These are phyloP conservation scores for Naematelia encephala DNA, from an alignment of 768 basidiomycete genomes.

Conservation along the genomic window DNA sequence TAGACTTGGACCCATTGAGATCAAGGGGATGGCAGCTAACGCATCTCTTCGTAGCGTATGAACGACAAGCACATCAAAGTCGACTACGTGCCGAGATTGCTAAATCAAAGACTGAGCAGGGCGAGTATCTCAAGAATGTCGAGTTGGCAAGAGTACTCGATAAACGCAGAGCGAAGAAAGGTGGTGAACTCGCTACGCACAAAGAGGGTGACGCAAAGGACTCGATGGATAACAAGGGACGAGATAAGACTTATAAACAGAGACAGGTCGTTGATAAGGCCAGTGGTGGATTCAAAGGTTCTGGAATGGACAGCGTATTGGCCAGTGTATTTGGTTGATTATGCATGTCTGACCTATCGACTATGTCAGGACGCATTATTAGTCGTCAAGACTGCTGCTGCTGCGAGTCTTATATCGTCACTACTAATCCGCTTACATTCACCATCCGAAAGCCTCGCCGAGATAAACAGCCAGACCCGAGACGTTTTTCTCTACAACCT, in stretches of 20 bases:
- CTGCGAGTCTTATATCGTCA: too few relatives aligned
- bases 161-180: constrained; percentile 48
- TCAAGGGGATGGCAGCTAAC: too few relatives aligned
- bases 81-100: constrained; percentile 87
- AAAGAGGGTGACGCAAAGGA: background rate
- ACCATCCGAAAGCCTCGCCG: constrained; percentile 38
- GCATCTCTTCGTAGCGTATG: constrained; percentile 65
- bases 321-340: constrained; percentile 44
- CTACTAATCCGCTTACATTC: too few relatives aligned
- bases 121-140: constrained; percentile 88
- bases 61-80: constrained; percentile 80
- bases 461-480: constrained; percentile 36
- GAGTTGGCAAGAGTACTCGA: constrained; percentile 73
- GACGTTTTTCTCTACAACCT: constrained; percentile 52
- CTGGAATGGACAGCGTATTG: constrained; percentile 42
- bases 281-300: constrained; percentile 21
- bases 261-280: constrained; percentile 29
- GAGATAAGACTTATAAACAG: constrained; percentile 22
- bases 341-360: background rate
- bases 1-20: too few relatives aligned
- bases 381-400: too few relatives aligned
- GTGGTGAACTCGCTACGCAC: background rate
- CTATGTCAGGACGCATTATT: too few relatives aligned
- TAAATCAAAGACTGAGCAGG: constrained; percentile 81
- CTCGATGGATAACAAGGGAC: constrained; percentile 10